phyloP scores from a whole-genome alignment of 2,329 filamentous ascomycete species.

The Plenodomus tracheiphilus region DNA sequence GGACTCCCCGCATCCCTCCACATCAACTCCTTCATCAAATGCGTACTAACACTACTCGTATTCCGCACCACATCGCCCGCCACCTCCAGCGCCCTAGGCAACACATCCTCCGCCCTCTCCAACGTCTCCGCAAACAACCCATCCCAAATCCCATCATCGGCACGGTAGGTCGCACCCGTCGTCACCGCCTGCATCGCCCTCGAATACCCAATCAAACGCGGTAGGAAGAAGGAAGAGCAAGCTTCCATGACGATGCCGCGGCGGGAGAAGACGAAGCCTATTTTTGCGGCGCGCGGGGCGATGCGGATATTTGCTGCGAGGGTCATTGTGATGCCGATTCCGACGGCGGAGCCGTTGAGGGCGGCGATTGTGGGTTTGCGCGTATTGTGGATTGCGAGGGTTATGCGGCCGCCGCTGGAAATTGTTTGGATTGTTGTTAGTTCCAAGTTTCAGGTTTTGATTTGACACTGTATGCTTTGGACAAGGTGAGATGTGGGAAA shows the following conservation, averaged over 20 bases:
- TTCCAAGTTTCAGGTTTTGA: background rate
- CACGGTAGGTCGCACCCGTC: slow-evolving; percentile 64
- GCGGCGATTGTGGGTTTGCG: slow-evolving; percentile 61
- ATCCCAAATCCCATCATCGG: slow-evolving; percentile 55
- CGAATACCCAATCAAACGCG: slow-evolving; percentile 67
- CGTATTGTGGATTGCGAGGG: slow-evolving; percentile 60
- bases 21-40: slow-evolving; percentile 73
- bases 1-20: slow-evolving; percentile 61
- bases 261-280: slow-evolving; percentile 74
- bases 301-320: slow-evolving; percentile 61
- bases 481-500: too few relatives aligned
- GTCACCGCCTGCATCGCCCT: slow-evolving; percentile 68
- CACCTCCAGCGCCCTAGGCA: slow-evolving; percentile 66
- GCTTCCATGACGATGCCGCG: slow-evolving; percentile 74
- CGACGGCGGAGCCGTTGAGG: slow-evolving; percentile 60
- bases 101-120: slow-evolving; percentile 60
- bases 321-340: slow-evolving; percentile 63
- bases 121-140: slow-evolving; percentile 70
- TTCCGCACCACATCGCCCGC: slow-evolving; percentile 69
- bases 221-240: slow-evolving; percentile 71
- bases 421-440: background rate
- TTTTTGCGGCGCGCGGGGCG: slow-evolving; percentile 61
- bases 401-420: slow-evolving; percentile 49
- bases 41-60: slow-evolving; percentile 65
- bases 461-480: too few relatives aligned